Evolutionary conservation across 177 flowering plant species (phyloP).

Genomic region (Vitis hybrid): DNA sequence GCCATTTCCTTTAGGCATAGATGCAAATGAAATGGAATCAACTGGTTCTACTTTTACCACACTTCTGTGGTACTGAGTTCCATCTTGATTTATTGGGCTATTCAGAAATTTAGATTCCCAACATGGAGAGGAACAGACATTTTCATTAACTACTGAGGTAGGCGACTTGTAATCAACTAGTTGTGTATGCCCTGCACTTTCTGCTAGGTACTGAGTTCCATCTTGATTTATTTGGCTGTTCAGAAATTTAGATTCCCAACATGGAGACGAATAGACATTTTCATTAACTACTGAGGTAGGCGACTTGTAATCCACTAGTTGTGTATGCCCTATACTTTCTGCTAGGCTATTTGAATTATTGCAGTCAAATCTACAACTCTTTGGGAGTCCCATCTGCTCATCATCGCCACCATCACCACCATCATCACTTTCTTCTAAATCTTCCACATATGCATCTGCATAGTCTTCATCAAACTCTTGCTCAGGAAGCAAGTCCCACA

Average conservation of each 20-base stretch:
- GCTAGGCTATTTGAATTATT: slow-evolving; percentile 19
- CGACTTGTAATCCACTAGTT: slow-evolving; percentile 8
- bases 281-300: slow-evolving; percentile 1
- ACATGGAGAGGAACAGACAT: slow-evolving; percentile 8
- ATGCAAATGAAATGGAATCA: neutral
- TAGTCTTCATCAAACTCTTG: slow-evolving; percentile 53
- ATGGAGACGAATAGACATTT: slow-evolving; percentile 11
- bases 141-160: slow-evolving; percentile 3
- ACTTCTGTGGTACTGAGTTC: neutral
- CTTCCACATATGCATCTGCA: slow-evolving; percentile 67
- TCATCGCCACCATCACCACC: slow-evolving; percentile 23
- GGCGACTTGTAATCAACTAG: slow-evolving; percentile 11
- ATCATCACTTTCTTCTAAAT: slow-evolving; percentile 50
- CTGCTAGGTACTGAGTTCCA: slow-evolving; percentile 12
- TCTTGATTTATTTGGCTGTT: slow-evolving; percentile 7
- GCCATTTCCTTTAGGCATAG: neutral
- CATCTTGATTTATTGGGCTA: slow-evolving; percentile 6
- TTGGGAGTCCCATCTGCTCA: neutral
- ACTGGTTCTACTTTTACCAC: neutral
- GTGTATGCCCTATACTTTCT: slow-evolving; percentile 52
- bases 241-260: slow-evolving; percentile 10
- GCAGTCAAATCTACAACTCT: slow-evolving; percentile 9
- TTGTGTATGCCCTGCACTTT: slow-evolving; percentile 45
- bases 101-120: slow-evolving; percentile 11
- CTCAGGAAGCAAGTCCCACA: slow-evolving; percentile 46